A percentile compares a stretch with the other conserved stretches of the same genome.
Evolutionary conservation across 2,329 filamentous ascomycete genomes (phyloP).

Genomic region (Ophiosphaerella korrae): DNA sequence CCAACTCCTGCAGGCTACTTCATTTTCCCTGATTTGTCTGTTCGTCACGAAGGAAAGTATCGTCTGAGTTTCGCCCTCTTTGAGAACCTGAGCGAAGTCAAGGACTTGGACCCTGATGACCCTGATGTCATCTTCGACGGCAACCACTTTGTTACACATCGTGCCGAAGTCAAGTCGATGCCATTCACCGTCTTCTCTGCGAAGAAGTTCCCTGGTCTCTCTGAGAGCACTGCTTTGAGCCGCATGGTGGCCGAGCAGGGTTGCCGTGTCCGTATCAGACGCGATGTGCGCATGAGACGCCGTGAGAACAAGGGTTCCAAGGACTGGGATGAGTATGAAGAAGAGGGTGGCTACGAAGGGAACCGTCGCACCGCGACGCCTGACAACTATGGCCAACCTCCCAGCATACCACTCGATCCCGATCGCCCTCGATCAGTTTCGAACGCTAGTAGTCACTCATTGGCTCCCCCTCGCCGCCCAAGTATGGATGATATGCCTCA

Average conservation of each 20-base stretch:
- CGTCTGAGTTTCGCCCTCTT: constrained; percentile 90
- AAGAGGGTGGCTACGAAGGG: constrained; percentile 56
- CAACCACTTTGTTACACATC: constrained; percentile 72
- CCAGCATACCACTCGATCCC: constrained; percentile 42
- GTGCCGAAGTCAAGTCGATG: constrained; percentile 85
- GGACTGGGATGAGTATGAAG: constrained; percentile 69
- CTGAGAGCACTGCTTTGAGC: constrained; percentile 86
- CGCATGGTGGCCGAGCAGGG: constrained; percentile 94
- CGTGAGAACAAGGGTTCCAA: constrained; percentile 72
- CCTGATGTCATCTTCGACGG: constrained; percentile 49
- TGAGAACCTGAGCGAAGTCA: constrained; percentile 86
- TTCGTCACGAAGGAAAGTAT: constrained; percentile 93
- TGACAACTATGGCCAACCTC: constrained; percentile 53
- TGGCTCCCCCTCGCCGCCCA: constrained; percentile 48
- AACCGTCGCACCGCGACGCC: constrained; percentile 58
- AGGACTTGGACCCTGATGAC: constrained; percentile 71
- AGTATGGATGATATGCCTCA: constrained; percentile 54
- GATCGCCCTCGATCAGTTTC: constrained; percentile 66
- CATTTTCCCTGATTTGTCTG: constrained; percentile 94
- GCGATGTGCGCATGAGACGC: constrained; percentile 90
- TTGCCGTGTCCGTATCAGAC: constrained; percentile 91
- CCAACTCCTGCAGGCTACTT: constrained; percentile 85
- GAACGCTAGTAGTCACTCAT: constrained; percentile 57
- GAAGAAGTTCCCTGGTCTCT: constrained; percentile 96
- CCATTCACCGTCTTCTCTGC: constrained; percentile 92